Conservation (phyloP, 495 filamentous ascomycete species). For the Aspergillus nanangensis region DNA sequence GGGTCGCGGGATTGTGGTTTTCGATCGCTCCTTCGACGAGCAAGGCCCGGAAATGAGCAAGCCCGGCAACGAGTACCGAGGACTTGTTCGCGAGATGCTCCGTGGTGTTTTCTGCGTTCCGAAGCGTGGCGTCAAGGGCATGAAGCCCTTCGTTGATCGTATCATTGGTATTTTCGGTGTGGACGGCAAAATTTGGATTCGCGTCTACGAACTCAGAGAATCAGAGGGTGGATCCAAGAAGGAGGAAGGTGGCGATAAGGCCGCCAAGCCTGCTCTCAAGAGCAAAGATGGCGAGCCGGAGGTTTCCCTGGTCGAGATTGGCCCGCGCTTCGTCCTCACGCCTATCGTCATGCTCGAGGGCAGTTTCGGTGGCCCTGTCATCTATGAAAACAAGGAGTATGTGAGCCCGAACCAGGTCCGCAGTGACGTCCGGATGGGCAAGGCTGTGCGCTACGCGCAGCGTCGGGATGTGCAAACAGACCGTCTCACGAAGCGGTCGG, state of each 20-base stretch:
- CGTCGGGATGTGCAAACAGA: constrained; percentile 71
- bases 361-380: constrained; percentile 91
- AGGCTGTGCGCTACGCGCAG: constrained; percentile 69
- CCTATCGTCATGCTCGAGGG: constrained; percentile 95
- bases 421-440: constrained; percentile 66
- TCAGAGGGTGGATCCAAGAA: constrained; percentile 53
- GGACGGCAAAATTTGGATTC: constrained; percentile 95
- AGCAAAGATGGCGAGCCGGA: constrained; percentile 53
- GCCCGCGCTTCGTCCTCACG: constrained; percentile 89
- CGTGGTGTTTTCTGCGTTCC: constrained; percentile 92
- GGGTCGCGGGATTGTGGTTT: constrained; percentile 89
- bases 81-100: constrained; percentile 64
- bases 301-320: constrained; percentile 85
- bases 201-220: constrained; percentile 90
- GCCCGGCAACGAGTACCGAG: constrained; percentile 40
- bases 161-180: constrained; percentile 89
- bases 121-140: constrained; percentile 70
- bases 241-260: constrained; percentile 23
- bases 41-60: constrained; percentile 44
- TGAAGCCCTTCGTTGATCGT: constrained; percentile 94
- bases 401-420: constrained; percentile 94
- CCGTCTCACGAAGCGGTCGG: constrained; percentile 65
- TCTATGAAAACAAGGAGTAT: constrained; percentile 99
- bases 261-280: constrained; percentile 30
- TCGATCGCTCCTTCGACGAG: constrained; percentile 79